phyloP scores from a whole-genome alignment of 805 yeast genomes.

The Candida peoriensis region DNA sequence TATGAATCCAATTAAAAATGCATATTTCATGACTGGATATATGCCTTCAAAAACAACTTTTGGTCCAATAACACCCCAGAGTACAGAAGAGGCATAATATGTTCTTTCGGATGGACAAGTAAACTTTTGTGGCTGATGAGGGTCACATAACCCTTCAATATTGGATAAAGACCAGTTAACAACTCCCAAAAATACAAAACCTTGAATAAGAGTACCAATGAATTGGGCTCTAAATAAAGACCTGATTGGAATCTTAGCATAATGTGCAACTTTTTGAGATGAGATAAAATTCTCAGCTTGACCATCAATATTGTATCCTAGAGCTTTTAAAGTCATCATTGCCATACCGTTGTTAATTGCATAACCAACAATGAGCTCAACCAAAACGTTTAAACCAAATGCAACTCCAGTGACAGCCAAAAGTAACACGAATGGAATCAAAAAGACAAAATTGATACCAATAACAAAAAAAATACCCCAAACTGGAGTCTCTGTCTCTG shows the following conservation, averaged over 20 bases:
- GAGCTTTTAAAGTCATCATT: slow-evolving; percentile 44
- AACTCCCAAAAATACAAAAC: slow-evolving; percentile 27
- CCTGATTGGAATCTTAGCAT: slow-evolving; percentile 53
- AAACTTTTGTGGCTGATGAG: slow-evolving; percentile 34
- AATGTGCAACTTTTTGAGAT: slow-evolving; percentile 40
- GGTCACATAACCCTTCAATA: slow-evolving; percentile 30
- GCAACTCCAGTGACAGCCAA: slow-evolving; percentile 43
- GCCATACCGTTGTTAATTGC: slow-evolving; percentile 53
- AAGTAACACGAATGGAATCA: slow-evolving; percentile 45
- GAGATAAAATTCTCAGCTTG: slow-evolving; percentile 60
- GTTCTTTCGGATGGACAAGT: slow-evolving; percentile 36
- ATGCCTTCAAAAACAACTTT: slow-evolving; percentile 49
- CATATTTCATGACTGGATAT: slow-evolving; percentile 59
- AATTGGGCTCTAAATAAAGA: slow-evolving; percentile 47
- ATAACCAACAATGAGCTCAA: slow-evolving; percentile 52
- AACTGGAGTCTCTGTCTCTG: slow-evolving; percentile 45
- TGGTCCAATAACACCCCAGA: slow-evolving; percentile 57
- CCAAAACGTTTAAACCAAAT: slow-evolving; percentile 47
- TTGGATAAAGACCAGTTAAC: slow-evolving; percentile 31
- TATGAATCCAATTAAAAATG: slow-evolving; percentile 53
- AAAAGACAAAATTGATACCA: slow-evolving; percentile 44
- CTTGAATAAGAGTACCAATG: slow-evolving; percentile 28
- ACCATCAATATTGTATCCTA: slow-evolving; percentile 55
- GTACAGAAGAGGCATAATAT: slow-evolving; percentile 36
- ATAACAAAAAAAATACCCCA: slow-evolving; percentile 55